Percentiles rank a stretch among this genome's conserved stretches.
Conservation (phyloP, 73 alveolate genomes). For the Symbiodinium natans region DNA sequence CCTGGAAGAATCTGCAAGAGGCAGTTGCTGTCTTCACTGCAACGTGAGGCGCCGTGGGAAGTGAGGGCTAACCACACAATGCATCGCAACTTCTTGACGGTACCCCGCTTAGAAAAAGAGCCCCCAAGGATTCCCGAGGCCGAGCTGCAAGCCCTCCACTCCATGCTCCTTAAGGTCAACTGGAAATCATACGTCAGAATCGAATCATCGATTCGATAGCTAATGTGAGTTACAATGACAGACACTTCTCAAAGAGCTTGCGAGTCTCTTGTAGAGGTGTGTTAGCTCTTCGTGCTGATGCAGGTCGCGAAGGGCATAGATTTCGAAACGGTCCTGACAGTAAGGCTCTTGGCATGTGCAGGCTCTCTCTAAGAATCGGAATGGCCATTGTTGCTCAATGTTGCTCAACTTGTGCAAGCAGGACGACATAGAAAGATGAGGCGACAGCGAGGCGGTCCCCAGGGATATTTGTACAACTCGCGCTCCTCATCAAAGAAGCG, state of each 20-base stretch:
- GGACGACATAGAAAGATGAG: not conserved
- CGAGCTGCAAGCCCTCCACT: not conserved
- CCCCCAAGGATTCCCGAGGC: too few species aligned
- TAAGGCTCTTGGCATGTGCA: not conserved
- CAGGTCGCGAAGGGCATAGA: conserved; percentile 39
- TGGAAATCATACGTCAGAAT: too few species aligned
- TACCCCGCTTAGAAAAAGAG: too few species aligned
- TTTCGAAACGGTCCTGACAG: conserved; percentile 15
- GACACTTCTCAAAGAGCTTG: too few species aligned
- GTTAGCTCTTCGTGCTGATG: conserved; percentile 35
- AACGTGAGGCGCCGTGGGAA: too few species aligned
- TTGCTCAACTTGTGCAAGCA: not conserved
- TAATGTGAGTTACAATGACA: too few species aligned
- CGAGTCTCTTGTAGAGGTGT: conserved; percentile 7
- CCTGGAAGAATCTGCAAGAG: too few species aligned
- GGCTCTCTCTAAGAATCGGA: not conserved
- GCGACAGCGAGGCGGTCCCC: not conserved
- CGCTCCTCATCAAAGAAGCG: not conserved
- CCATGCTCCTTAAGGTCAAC: too few species aligned
- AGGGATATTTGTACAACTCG: not conserved
- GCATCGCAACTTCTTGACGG: too few species aligned
- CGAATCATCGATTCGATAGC: too few species aligned
- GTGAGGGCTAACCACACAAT: too few species aligned
- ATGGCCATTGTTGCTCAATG: not conserved
- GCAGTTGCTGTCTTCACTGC: too few species aligned